Evolutionary conservation across 2,329 filamentous ascomycete genomes (phyloP), one percentile per base, ranked within the genome.

Genomic region (Diaporthe sp.): DNA sequence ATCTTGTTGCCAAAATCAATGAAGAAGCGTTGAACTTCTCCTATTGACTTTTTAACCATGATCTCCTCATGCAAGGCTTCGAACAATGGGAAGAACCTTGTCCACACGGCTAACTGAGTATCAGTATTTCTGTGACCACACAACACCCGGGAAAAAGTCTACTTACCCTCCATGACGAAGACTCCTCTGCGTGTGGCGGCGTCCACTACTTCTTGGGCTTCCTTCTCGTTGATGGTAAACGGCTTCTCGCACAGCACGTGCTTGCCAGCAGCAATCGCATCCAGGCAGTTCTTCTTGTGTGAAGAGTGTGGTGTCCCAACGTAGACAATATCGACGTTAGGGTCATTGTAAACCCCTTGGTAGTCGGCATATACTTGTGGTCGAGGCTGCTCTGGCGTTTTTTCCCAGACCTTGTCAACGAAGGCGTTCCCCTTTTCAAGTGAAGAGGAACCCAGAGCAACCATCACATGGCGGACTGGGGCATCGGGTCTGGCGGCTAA

Each of bases 161-260:
- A 19, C 32, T 42, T 9, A 39, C 56, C 32, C 73, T 84, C 82
- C 78, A 83, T 81, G 37, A 84, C 53, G 72, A 81, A 84, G 8
- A 84, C 78, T 13, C 80, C 80, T 75, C 81, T 82, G 30, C 77
- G 71, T 37, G 76, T 77, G 1, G 82, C 82, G 0, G 79, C 77
- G 12, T 77, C 77, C 12, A 81, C 77, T 4, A 83, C 77, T 22
- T 77, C 75, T 37, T 75, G 76, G 10, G 79, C 79, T 47, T 82
- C 79, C n/a, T 73, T 75, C 3, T 78, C 79, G 53, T 79, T 83
- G 73, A 83, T 76, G 1, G 81, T 80, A 70, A 84, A 81, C 0
- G 83, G 77, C 74, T 84, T 84, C 66, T 84, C 83, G 73, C 83
- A 84, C 1, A 84, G 79, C 5, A 83, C 78, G 65, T 83, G 79